Base-by-base conservation (phyloP, 2,329 filamentous ascomycete genomes). In the Penicillium oxalicum region DNA sequence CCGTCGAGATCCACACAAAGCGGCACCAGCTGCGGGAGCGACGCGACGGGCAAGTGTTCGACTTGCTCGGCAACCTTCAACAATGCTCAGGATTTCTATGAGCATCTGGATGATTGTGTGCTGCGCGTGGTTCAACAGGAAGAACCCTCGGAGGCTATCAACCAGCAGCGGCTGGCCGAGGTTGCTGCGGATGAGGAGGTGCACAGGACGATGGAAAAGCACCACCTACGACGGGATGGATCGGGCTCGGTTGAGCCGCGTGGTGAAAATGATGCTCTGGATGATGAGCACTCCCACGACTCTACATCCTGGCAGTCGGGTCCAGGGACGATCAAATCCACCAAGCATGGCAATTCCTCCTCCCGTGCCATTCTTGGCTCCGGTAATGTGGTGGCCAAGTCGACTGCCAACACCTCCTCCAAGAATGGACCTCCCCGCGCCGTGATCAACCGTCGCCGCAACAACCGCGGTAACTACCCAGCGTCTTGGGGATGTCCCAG, bases 41-140 rank as follows among this genome's bases (percentile, higher is more conserved):
- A 93, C 61, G 84, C 87, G 29, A 87, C 87, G 44, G 91, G 90
- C 55, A 89, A 86, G 67, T 97, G 91, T 70, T 95, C 89, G 3
- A 97, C 93, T 55, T 97, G 91, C 70, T 88, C 87, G 11, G 80
- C 83, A 37, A 88, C 82, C 6, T 97, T 95, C 67, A 78, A 79
- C 57, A 91, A 86, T 52, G 88, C 91, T 2, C 91, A 97, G 70
- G 91, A 96, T 64, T 96, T 96, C 73, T 96, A 97, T 68, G 91
- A 97, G 73, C 91, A 97, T 76, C 76, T 96, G 57, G 91, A 84
- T 61, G 81, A 84, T 68, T 84, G 81, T 63, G 81, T 84, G 9
- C 70, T 84, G 51, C 78, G 80, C 29, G 79, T 84, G 24, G 81
- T 84, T 27, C 78, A 80, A 60, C 76, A 78, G 58, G 75, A 78